Conservation (phyloP, 1,284 basidiomycete genomes). For the Exobasidium rhododendri region DNA sequence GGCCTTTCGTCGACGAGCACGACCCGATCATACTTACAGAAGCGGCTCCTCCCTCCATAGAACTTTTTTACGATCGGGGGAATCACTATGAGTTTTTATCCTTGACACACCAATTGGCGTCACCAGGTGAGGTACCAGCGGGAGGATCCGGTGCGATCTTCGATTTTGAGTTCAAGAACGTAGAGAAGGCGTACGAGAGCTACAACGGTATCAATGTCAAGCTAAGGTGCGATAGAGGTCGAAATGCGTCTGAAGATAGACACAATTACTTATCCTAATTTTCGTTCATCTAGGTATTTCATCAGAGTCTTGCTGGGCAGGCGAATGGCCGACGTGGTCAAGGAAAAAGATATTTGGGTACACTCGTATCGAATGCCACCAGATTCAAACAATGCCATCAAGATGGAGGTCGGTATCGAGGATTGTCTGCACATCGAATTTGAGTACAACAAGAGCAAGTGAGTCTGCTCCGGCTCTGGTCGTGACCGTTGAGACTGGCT, state of each 20-base stretch:
- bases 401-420: constrained; percentile 99
- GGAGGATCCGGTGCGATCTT: constrained; percentile 56
- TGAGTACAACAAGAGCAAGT: constrained; percentile 97
- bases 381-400: constrained; percentile 94
- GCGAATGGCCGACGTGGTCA: constrained; percentile 83
- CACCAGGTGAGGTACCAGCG: constrained; percentile 69
- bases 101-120: constrained; percentile 86
- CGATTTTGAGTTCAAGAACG: constrained; percentile 96
- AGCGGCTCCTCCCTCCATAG: constrained; percentile 59
- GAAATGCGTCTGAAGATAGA: not conserved
- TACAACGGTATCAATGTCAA: constrained; percentile 99
- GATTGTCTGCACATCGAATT: constrained; percentile 99
- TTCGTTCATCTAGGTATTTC: constrained; percentile 63
- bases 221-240: constrained; percentile 58
- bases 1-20: too few species aligned
- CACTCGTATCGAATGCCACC: constrained; percentile 98
- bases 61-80: constrained; percentile 92
- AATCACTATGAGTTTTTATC: constrained; percentile 98
- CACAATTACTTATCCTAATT: not conserved
- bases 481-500: not conserved
- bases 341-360: constrained; percentile 94
- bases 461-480: constrained; percentile 5
- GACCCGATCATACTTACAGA: too few species aligned
- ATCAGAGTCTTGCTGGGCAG: constrained; percentile 86
- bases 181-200: constrained; percentile 97